Conservation (phyloP, 2,329 filamentous ascomycete species). For the Cordyceps sp. region DNA sequence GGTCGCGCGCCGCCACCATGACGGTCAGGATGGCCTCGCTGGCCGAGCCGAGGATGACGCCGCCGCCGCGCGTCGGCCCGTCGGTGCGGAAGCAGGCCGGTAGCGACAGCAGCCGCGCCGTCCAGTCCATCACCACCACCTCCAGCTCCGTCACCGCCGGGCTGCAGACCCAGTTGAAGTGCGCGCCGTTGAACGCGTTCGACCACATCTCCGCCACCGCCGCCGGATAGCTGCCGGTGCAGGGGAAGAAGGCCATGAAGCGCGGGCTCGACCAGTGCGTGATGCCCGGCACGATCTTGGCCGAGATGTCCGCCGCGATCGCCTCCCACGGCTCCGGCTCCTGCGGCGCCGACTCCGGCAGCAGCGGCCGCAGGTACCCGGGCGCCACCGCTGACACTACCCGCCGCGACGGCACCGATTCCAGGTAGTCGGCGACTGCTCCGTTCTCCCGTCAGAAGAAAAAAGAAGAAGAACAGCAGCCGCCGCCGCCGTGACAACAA, state of each 20-base stretch:
- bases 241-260: constrained; percentile 93
- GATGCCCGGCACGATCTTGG: constrained; percentile 77
- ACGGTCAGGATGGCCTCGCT: constrained; percentile 76
- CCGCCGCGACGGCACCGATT: constrained; percentile 49
- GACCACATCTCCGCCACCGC: constrained; percentile 90
- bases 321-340: constrained; percentile 57
- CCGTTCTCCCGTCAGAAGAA: too few relatives aligned
- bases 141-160: constrained; percentile 88
- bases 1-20: constrained; percentile 75
- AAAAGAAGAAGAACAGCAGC: too few relatives aligned
- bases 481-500: too few relatives aligned
- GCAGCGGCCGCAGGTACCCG: constrained; percentile 67
- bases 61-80: constrained; percentile 56
- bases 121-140: constrained; percentile 84
- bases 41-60: constrained; percentile 87
- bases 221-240: constrained; percentile 62
- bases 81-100: constrained; percentile 60
- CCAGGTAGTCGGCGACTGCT: constrained; percentile 76
- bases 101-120: constrained; percentile 58
- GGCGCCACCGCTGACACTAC: constrained; percentile 68
- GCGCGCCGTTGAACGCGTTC: constrained; percentile 72
- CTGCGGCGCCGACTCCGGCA: constrained; percentile 50
- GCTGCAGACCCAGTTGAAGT: constrained; percentile 95
- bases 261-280: constrained; percentile 92
- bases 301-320: constrained; percentile 71